Evolutionary conservation across 208 protist genomes (phyloP).

Genomic region (Angomonas deanei): DNA sequence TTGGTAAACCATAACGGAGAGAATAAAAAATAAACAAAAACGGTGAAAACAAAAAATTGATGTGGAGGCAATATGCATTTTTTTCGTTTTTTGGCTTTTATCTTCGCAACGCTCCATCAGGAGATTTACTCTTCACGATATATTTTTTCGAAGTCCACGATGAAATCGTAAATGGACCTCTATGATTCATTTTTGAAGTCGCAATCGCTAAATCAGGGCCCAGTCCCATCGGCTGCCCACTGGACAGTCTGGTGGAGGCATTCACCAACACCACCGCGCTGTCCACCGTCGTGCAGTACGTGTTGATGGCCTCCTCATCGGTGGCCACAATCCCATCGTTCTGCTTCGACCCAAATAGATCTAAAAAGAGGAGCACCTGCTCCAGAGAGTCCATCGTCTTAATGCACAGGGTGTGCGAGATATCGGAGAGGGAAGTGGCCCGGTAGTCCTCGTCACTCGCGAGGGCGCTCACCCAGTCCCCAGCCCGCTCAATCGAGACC

Average conservation of each 20-base stretch:
- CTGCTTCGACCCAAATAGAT: constrained; percentile 51
- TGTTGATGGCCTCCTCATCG: constrained; percentile 25
- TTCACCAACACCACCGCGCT: constrained; percentile 48
- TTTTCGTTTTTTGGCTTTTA: neutral
- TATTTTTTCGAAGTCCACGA: constrained; percentile 42
- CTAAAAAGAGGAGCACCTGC: constrained; percentile 48
- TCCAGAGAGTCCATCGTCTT: constrained; percentile 36
- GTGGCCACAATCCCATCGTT: constrained; percentile 47
- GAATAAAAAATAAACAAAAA: neutral
- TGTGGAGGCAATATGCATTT: neutral
- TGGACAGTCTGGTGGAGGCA: constrained; percentile 46
- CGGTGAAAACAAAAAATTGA: neutral
- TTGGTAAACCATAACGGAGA: neutral
- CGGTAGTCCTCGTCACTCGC: constrained; percentile 49
- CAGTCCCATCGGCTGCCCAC: constrained; percentile 42
- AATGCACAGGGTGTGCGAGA: constrained; percentile 32
- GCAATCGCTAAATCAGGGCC: constrained; percentile 47
- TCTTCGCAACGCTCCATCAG: constrained; percentile 24
- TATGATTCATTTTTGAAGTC: constrained; percentile 46
- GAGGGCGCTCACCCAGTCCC: constrained; percentile 28
- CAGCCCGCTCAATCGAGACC: constrained; percentile 22
- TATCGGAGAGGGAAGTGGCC: constrained; percentile 25
- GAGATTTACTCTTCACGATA: constrained; percentile 23
- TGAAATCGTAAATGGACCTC: constrained; percentile 37
- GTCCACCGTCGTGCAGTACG: constrained; percentile 36